Evolutionary conservation across 192 early-diverging fungal genomes (phyloP), one percentile per base, ranked within the genome.

Genomic region (Backusella sp.): DNA sequence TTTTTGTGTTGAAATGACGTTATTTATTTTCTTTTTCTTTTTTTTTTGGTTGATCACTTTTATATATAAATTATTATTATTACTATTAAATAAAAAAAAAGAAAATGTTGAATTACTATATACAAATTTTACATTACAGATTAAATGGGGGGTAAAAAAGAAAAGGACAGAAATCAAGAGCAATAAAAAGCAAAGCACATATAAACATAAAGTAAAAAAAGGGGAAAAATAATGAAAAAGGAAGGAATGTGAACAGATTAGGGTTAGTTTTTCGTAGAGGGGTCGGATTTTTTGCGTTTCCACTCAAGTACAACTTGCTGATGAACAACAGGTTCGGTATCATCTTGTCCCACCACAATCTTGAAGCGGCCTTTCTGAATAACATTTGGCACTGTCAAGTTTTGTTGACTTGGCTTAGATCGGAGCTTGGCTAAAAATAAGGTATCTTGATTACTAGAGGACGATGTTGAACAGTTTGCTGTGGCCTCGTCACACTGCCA

Each of bases 331-430:
- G 56, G 73, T 35, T 42, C 76, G 11, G 19, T 46, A 37, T 66
- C 65, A 28, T 76, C 66, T 26, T 66, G 44, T 44, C 76, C 76
- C 23, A 77, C 53, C 28, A 77, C 71, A 35, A 77, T 77, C 34
- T 77, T 73, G 71, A 77, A 77, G 26, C 76, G 30, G 15, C 76
- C 76, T 53, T 77, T 77, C 49, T 77, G 70, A 30, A 77, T 73
- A 59, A 72, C 49, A 49, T 36, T 66, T n/a, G 46, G 36, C 26
- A 34, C 26, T 9, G 53, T 72, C 17, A 59, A 39, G 28, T 49
- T 37, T 23, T 62, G 21, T 11, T 34, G n/a, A 32, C 35, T 52
- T 19, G 62, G 35, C 41, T 46, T 34, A 46, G 32, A 36, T 17
- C 68, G 49, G 21, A 76, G 42, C 23, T 69, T 68, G 49, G 75